A percentile compares a stretch with the other conserved stretches of the same genome.
phyloP scores from a whole-genome alignment of 2,329 filamentous ascomycete genomes.

The Diaporthe sp. region DNA sequence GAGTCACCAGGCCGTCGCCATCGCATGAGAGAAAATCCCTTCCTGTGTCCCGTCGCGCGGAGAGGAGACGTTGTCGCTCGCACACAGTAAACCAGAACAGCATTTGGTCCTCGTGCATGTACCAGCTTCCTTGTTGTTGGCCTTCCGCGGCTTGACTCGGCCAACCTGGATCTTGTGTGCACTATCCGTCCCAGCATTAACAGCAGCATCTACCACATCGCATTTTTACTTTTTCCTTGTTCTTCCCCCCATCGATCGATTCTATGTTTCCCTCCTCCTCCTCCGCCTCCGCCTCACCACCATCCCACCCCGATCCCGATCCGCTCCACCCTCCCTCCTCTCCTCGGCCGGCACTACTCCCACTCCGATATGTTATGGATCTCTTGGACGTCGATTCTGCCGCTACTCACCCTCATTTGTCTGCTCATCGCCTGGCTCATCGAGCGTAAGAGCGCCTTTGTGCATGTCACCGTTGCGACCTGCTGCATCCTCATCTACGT shows the following conservation, averaged over 20 bases:
- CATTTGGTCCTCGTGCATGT: conserved; percentile 11
- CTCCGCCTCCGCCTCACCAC: conserved; percentile 37
- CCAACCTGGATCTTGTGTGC: conserved; percentile 23
- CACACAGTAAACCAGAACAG: not conserved
- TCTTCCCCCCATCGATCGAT: conserved; percentile 1
- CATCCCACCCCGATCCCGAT: conserved; percentile 38
- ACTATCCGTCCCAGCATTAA: conserved; percentile 14
- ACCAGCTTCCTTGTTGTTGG: conserved; percentile 27
- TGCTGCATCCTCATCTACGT: conserved; percentile 56
- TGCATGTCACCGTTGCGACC: conserved; percentile 57
- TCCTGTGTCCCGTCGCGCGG: conserved; percentile 11
- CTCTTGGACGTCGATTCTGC: conserved; percentile 59
- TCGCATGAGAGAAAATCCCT: conserved; percentile 26
- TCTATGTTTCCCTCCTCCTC: conserved; percentile 33
- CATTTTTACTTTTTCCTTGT: conserved; percentile 33
- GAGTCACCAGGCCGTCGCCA: conserved; percentile 26
- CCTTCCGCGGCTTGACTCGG: conserved; percentile 5
- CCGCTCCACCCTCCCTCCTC: conserved; percentile 36
- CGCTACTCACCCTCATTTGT: conserved; percentile 58
- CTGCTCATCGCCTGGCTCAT: conserved; percentile 57
- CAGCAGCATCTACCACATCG: conserved; percentile 16
- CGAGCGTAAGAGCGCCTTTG: conserved; percentile 57
- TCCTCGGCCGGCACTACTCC: conserved; percentile 47
- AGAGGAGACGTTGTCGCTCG: conserved; percentile 6
- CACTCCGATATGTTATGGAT: conserved; percentile 63